These are phyloP conservation scores for Jamesozyma hellenica DNA, from an alignment of 805 yeast genomes.

Conservation along the genomic window DNA sequence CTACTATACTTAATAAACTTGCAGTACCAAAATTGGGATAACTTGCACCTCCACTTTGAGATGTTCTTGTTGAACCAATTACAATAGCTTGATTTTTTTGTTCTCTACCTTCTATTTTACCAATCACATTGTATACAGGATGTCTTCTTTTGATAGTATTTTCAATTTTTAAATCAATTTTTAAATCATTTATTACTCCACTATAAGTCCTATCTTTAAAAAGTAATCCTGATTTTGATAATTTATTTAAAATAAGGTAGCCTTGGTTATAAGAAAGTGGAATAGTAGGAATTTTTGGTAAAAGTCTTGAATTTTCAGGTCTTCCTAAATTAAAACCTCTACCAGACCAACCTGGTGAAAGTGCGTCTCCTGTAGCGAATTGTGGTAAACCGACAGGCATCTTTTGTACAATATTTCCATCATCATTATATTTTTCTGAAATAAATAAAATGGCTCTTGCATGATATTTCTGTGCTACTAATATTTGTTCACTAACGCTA, in stretches of 20 bases:
- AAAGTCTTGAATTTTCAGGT: conserved; percentile 38
- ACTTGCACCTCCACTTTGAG: conserved; percentile 58
- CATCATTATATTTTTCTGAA: conserved; percentile 31
- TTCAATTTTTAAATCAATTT: conserved; percentile 26
- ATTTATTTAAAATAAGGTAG: conserved; percentile 26
- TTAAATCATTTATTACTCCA: conserved; percentile 12
- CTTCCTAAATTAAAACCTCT: conserved; percentile 36
- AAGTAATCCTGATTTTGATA: conserved; percentile 19
- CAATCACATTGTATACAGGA: conserved; percentile 66
- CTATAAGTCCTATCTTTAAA: conserved; percentile 12
- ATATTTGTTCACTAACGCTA: conserved; percentile 39
- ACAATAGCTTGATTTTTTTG: conserved; percentile 60
- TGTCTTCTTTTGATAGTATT: conserved; percentile 45
- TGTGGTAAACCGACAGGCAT: conserved; percentile 46
- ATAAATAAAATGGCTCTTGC: conserved; percentile 62
- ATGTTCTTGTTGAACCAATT: conserved; percentile 73
- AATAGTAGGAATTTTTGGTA: conserved; percentile 63
- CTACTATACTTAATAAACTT: conserved; percentile 55
- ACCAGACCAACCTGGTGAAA: conserved; percentile 56
- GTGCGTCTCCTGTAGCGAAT: conserved; percentile 61
- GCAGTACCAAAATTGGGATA: conserved; percentile 66
- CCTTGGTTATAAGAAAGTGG: conserved; percentile 71
- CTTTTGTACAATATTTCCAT: conserved; percentile 25
- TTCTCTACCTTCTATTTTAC: conserved; percentile 70
- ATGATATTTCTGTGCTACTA: conserved; percentile 44